Conservation (phyloP, 345 rosid species). For the Noccaea caerulescens region DNA sequence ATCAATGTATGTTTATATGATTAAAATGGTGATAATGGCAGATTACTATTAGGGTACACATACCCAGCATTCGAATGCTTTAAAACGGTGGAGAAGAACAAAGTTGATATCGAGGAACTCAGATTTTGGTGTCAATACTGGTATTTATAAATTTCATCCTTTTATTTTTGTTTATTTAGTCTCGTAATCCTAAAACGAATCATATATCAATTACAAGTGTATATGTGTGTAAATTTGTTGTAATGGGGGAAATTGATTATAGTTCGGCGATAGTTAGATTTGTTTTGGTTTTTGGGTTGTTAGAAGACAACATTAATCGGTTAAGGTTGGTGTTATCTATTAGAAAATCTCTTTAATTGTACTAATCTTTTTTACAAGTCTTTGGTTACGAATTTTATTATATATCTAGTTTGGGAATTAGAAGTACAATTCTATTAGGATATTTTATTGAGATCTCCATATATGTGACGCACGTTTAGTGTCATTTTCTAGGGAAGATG, state of each 20-base stretch:
- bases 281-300: not conserved
- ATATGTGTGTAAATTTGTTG: not conserved
- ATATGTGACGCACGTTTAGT: conserved; percentile 37
- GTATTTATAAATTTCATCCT: conserved; percentile 42
- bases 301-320: not conserved
- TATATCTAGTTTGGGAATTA: not conserved
- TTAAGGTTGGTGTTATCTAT: conserved; percentile 3
- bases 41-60: conserved; percentile 82
- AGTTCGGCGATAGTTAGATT: conserved; percentile 3
- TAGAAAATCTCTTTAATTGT: not conserved
- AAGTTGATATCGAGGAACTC: conserved; percentile 73
- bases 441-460: conserved; percentile 1
- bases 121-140: conserved; percentile 97
- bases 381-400: conserved; percentile 8
- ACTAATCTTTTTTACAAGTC: conserved; percentile 5
- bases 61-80: conserved; percentile 93
- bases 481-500: not conserved
- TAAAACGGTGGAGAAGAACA: conserved; percentile 84
- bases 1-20: not conserved
- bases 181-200: not conserved
- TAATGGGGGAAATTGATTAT: not conserved
- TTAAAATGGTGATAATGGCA: conserved; percentile 41
- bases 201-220: not conserved
- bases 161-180: not conserved
- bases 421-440: not conserved